These are phyloP conservation scores for Boletus reticuloceps DNA, from an alignment of 768 basidiomycete species.

Conservation along the genomic window DNA sequence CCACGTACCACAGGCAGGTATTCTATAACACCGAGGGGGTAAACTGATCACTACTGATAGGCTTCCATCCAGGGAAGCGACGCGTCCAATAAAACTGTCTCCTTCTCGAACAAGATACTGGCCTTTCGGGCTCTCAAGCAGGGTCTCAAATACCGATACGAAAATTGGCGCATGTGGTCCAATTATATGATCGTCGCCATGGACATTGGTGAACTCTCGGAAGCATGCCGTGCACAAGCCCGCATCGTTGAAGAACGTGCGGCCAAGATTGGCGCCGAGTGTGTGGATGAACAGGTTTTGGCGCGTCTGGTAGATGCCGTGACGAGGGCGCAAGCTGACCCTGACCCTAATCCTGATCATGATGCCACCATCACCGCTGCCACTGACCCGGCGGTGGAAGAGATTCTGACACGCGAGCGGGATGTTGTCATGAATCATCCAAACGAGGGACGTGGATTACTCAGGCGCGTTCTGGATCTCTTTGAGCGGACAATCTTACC, in stretches of 20 bases:
- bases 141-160: constrained; percentile 79
- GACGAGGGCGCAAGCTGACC: constrained; percentile 48
- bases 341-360: constrained; percentile 35
- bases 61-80: constrained; percentile 25
- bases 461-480: constrained; percentile 64
- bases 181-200: constrained; percentile 95
- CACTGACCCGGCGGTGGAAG: constrained; percentile 11
- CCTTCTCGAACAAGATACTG: constrained; percentile 75
- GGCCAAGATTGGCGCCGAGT: constrained; percentile 44
- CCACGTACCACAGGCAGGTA: constrained; percentile 22
- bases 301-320: constrained; percentile 88
- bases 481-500: constrained; percentile 81
- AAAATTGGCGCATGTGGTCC: constrained; percentile 98
- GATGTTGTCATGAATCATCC: constrained; percentile 36
- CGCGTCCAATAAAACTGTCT: constrained; percentile 33
- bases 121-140: constrained; percentile 93
- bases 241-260: constrained; percentile 67
- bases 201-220: constrained; percentile 89
- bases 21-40: neutral
- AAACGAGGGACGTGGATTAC: constrained; percentile 67
- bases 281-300: constrained; percentile 84
- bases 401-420: constrained; percentile 3
- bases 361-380: neutral
- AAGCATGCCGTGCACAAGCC: constrained; percentile 79
- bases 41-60: constrained; percentile 7